These are phyloP conservation scores for Parietichytrium sp. DNA, from an alignment of 108 stramenopile genomes.

Conservation along the genomic window DNA sequence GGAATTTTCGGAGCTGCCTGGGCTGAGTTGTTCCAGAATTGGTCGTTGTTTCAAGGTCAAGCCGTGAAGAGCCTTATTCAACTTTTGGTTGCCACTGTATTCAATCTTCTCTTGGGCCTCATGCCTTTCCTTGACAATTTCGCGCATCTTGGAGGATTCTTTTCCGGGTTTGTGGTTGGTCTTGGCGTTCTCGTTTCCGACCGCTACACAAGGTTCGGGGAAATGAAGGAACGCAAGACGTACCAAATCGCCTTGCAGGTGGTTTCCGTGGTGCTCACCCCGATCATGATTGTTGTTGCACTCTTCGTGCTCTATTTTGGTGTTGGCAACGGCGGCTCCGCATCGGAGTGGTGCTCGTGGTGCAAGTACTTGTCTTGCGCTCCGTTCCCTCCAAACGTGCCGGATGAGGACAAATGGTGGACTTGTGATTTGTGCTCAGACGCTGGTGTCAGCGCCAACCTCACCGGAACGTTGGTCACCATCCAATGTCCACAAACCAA, in stretches of 20 bases:
- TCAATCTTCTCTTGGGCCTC: not conserved
- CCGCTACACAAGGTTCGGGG: slow-evolving; percentile 4
- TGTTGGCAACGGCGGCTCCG: too few species aligned
- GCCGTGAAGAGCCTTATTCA: not conserved
- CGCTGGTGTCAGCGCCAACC: slow-evolving; percentile 9
- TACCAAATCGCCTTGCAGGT: slow-evolving; percentile 30
- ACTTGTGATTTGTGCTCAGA: slow-evolving; percentile 26
- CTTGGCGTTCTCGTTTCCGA: slow-evolving; percentile 17
- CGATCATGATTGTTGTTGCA: not conserved
- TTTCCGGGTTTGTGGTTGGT: not conserved
- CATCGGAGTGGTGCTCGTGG: slow-evolving; percentile 27
- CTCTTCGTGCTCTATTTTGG: not conserved
- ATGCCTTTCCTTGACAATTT: slow-evolving; percentile 35
- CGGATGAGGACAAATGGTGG: not conserved
- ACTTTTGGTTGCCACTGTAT: not conserved
- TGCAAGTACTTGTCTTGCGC: slow-evolving; percentile 18
- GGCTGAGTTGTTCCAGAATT: slow-evolving; percentile 83
- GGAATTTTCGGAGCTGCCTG: slow-evolving; percentile 81
- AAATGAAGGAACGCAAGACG: slow-evolving; percentile 27
- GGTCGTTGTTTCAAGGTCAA: slow-evolving; percentile 58
- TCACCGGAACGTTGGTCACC: too few species aligned
- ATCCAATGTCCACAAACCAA: too few species aligned
- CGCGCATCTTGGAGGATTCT: not conserved
- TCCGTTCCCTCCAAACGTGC: not conserved
- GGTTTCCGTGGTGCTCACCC: not conserved